These are phyloP conservation scores for Pleodorina starrii DNA, from an alignment of 139 green algal species.

Conservation along the genomic window DNA sequence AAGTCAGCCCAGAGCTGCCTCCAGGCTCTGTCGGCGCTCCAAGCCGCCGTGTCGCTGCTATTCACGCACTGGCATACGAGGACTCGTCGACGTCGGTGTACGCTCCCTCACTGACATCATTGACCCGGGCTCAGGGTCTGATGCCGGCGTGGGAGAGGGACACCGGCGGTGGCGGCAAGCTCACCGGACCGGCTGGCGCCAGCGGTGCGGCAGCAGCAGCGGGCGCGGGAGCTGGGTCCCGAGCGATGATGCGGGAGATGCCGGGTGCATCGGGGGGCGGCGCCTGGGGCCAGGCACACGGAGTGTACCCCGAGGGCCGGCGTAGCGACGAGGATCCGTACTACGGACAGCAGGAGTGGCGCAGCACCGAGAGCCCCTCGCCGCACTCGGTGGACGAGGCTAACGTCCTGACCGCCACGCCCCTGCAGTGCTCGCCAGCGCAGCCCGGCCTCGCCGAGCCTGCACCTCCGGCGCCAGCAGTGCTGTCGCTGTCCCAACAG, in stretches of 20 bases:
- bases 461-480: not conserved
- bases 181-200: too few species aligned
- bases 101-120: not conserved
- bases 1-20: not conserved
- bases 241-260: too few species aligned
- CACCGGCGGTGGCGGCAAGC: too few species aligned
- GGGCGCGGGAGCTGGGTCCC: too few species aligned
- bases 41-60: not conserved
- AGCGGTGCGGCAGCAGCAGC: too few species aligned
- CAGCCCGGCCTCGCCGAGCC: not conserved
- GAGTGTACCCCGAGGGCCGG: too few species aligned
- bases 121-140: not conserved
- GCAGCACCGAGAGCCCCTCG: conserved; percentile 1
- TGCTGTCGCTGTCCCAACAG: not conserved
- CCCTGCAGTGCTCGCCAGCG: not conserved
- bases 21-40: not conserved
- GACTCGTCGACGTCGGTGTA: not conserved
- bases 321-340: not conserved
- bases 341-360: not conserved
- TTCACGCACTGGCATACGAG: conserved; percentile 17
- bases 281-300: too few species aligned
- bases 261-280: too few species aligned
- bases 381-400: not conserved
- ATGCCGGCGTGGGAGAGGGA: not conserved
- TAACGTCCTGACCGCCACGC: not conserved